Evolutionary conservation across 176 grass and related monocot species (phyloP).

Genomic region (Ensete ventricosum): DNA sequence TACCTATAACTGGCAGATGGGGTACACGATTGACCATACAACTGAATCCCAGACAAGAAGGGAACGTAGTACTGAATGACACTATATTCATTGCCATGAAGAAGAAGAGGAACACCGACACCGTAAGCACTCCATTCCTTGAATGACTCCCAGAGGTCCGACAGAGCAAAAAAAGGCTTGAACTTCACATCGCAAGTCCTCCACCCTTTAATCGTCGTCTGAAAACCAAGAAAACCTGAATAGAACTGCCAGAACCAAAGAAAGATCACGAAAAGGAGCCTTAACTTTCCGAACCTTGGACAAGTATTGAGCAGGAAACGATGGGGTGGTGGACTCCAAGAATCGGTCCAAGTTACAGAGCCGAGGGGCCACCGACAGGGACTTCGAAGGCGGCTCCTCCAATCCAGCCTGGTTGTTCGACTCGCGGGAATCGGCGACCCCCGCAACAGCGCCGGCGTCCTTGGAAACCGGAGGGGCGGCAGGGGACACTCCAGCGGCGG

Average conservation of each 20-base stretch:
- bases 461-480: no score
- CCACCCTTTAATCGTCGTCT: conserved; percentile 24
- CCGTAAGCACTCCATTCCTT: conserved; percentile 80
- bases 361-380: neutral
- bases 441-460: neutral
- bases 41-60: conserved; percentile 67
- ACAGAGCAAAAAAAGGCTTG: conserved; percentile 43
- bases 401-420: neutral
- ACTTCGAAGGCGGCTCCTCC: neutral
- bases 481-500: no score
- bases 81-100: conserved; percentile 33
- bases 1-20: conserved; percentile 3
- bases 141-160: conserved; percentile 71
- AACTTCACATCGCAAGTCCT: neutral
- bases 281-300: conserved; percentile 23
- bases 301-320: conserved; percentile 31
- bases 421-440: conserved; percentile 10
- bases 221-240: neutral
- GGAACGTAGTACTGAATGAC: conserved; percentile 80
- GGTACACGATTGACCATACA: conserved; percentile 25
- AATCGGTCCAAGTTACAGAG: conserved; percentile 52
- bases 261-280: neutral
- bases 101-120: conserved; percentile 50
- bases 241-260: neutral
- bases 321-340: conserved; percentile 43